Base-by-base conservation (phyloP, 2,329 filamentous ascomycete genomes). In the Xylaria sp. region DNA sequence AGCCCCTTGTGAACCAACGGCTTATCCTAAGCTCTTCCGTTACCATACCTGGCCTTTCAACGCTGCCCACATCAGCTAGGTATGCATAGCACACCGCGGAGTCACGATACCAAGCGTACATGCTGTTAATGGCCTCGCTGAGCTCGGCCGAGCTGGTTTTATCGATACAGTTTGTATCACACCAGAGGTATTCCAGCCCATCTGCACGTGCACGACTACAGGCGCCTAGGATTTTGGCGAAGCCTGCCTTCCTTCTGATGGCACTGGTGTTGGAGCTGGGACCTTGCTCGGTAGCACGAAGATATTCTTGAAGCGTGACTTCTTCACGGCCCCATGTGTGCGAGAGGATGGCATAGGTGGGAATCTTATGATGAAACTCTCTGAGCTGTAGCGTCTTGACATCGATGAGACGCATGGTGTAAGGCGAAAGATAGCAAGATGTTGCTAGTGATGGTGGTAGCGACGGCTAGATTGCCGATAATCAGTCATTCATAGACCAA, bases 121-220 rank as follows among this genome's bases (percentile, higher is more conserved):
- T 77, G 51, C 72, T 74, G 40, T 78, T 78, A 47, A 78, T 74
- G 4, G 76, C 74, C 43, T 78, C 76, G 2, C 67, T 73, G 2
- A 78, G 61, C 57, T 78, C 76, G 0, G 74, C 70, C 2, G 72
- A 74, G 60, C 72, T 77, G 1, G 49, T 56, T 64, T 75, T 76
- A 65, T 79, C 73, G 62, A 79, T 78, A 47, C 77, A 78, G 38
- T 72, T 74, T 1, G 76, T 77, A 56, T 78, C 76, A n/a, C 74
- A 72, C 76, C 76, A 78, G 9, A 76, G 63, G 21, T 73, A 77
- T 2, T 52, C 46, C 3, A 72, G 33, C 0, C 68, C 67, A 35
- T 77, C 73, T 0, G 45, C 57, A 0, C 46, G 49, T 0, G 75
- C 74, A 7, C 72, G 74, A 8, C 64, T 57, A 51, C 75, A 78